Evolutionary conservation across 2,329 filamentous ascomycete genomes (phyloP), one percentile per base, ranked within the genome.

Genomic region (Calonectria hawksworthii): DNA sequence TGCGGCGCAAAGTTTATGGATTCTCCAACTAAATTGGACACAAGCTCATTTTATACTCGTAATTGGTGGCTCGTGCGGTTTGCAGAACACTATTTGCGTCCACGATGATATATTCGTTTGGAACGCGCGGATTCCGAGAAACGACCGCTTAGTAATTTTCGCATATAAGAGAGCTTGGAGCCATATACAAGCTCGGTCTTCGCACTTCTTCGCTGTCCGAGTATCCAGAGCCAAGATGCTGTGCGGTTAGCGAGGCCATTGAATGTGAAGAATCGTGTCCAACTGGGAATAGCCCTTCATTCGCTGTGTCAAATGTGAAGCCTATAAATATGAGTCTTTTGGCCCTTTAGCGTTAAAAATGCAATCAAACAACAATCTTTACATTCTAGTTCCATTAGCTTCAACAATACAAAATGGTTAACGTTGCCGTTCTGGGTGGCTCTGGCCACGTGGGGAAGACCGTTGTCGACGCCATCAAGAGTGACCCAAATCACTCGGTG

Each of bases 381-480:
- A 26, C 16, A 26, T 63, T 28, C 14, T 18, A 28, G 2, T 41
- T 30, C 14, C 26, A 38, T 26, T 21, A 38, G 18, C 2, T 63
- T 41, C 13, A 21, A 63, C 32, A n/a, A 38, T 26, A 23, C 32
- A 52, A 36, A 54, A 75, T 75, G 71, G 70, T 74, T 16, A 75
- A 74, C 36, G 71, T 68, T 34, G 71, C 71, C 16, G 71, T 75
- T 54, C 26, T 75, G 4, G 74, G 74, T 50, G 74, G 74, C 67
- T 68, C 74, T 11, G 74, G 74, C 54, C 74, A 75, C 56, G 67
- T 75, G 2, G 74, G 74, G 5, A 75, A 75, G 41, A 74, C 74
- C 18, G 51, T 75, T 4, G 71, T 75, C 4, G 71, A 72, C 2
- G 73, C 47, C 10, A 26, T 74, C 23, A 68, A 72, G 32, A 56